A percentile compares a stretch with the other conserved stretches of the same genome.
Evolutionary conservation across 768 basidiomycete species (phyloP).

Genomic region (Pisolithus sp.): DNA sequence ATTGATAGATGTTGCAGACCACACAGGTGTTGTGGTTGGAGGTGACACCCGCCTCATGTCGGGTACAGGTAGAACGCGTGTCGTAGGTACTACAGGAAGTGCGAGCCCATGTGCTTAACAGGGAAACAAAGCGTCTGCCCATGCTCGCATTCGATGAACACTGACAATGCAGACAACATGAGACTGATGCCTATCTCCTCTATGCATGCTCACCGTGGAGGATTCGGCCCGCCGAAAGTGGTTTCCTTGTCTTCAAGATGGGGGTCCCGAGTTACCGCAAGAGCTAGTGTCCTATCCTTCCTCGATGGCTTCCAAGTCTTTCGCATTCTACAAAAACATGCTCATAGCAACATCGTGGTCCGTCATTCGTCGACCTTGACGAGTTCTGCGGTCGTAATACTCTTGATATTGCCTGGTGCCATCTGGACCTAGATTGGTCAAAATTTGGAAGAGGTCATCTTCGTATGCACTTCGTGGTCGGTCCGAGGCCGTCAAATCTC

Average conservation of each 20-base stretch:
- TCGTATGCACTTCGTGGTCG: slow-evolving; percentile 21
- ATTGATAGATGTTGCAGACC: slow-evolving; percentile 6
- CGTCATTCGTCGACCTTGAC: slow-evolving; percentile 7
- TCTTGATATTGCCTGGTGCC: slow-evolving; percentile 17
- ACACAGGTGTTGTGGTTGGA: background rate
- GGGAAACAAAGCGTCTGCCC: slow-evolving; percentile 14
- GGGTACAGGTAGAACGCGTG: background rate
- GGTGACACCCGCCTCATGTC: background rate
- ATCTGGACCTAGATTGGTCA: slow-evolving; percentile 13
- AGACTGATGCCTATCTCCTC: background rate
- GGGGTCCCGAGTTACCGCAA: slow-evolving; percentile 10
- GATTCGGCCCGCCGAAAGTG: background rate
- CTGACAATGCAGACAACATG: background rate
- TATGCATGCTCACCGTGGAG: slow-evolving; percentile 8
- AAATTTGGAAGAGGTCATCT: slow-evolving; percentile 15
- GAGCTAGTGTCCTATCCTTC: slow-evolving; percentile 20
- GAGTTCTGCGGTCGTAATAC: slow-evolving; percentile 2
- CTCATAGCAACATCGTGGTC: slow-evolving; percentile 22
- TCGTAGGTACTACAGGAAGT: background rate
- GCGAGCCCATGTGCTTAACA: slow-evolving; percentile 1
- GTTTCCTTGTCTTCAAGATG: background rate
- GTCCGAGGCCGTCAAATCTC: background rate
- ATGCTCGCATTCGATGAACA: slow-evolving; percentile 1
- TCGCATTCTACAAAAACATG: slow-evolving; percentile 20
- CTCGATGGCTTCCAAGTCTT: slow-evolving; percentile 8